These are phyloP conservation scores for Zea luxurians DNA, from an alignment of 176 grass and related monocot genomes.

Conservation along the genomic window DNA sequence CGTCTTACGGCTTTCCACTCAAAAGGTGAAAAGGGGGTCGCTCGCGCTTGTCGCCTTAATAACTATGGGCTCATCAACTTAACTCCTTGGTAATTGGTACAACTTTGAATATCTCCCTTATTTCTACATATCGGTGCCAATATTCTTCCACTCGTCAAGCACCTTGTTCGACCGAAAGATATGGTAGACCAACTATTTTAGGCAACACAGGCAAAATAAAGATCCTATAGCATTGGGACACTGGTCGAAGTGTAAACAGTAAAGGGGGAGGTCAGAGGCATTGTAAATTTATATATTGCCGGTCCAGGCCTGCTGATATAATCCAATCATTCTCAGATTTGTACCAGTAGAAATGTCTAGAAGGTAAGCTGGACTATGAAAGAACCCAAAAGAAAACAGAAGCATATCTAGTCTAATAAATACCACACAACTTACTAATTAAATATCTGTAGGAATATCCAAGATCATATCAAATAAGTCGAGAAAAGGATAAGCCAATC, in stretches of 20 bases:
- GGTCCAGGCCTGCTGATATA: conserved; percentile 9
- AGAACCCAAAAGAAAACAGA: background rate
- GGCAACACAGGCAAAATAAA: conserved; percentile 8
- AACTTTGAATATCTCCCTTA: too few species aligned
- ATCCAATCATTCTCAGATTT: background rate
- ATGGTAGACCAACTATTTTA: background rate
- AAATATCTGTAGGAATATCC: conserved; percentile 24
- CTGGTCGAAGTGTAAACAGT: background rate
- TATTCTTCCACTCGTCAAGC: too few species aligned
- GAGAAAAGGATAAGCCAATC: background rate
- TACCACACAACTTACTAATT: background rate
- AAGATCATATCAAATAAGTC: conserved; percentile 37
- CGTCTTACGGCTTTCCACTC: too few species aligned
- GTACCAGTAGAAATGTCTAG: too few species aligned
- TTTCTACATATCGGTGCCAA: too few species aligned
- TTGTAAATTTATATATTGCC: conserved; percentile 1
- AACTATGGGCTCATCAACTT: too few species aligned
- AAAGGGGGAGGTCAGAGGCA: background rate
- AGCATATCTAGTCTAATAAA: background rate
- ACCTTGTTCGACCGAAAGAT: too few species aligned
- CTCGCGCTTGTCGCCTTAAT: too few species aligned
- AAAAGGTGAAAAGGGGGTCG: too few species aligned
- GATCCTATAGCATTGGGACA: background rate
- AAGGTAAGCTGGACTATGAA: too few species aligned
- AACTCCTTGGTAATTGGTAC: too few species aligned